Percentiles rank a stretch among this genome's conserved stretches.
These are phyloP conservation scores for Stramenopiles sp. DNA, from an alignment of 352 stramenopile genomes.

Conservation along the genomic window DNA sequence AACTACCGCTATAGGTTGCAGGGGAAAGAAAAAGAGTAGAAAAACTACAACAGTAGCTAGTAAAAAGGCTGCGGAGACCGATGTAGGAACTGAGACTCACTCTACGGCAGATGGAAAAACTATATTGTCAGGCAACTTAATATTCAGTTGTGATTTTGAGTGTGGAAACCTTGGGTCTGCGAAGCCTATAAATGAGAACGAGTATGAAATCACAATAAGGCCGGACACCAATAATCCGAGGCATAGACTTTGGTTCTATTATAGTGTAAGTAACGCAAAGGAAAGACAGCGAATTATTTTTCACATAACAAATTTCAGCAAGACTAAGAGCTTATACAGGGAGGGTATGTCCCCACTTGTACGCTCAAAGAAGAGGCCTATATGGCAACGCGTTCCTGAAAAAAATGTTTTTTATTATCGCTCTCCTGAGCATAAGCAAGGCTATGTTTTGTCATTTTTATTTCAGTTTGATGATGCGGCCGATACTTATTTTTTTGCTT, in stretches of 20 bases:
- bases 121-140: too few relatives aligned
- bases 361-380: not conserved
- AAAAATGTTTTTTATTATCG: not conserved
- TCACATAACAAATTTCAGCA: not conserved
- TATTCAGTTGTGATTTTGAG: too few relatives aligned
- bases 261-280: not conserved
- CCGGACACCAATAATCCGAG: not conserved
- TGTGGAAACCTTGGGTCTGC: not conserved
- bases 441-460: conserved; percentile 19
- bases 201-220: not conserved
- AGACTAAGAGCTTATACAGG: not conserved
- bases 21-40: too few relatives aligned
- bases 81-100: too few relatives aligned
- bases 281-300: not conserved
- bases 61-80: too few relatives aligned
- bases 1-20: too few relatives aligned
- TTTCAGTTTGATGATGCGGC: conserved; percentile 21
- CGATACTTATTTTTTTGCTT: conserved; percentile 50
- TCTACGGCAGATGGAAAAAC: too few relatives aligned
- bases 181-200: not conserved
- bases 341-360: not conserved
- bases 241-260: not conserved
- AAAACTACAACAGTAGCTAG: too few relatives aligned
- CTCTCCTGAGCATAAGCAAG: not conserved
- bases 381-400: not conserved